Base-by-base conservation (phyloP, 371 early-diverging fungal genomes). In the Mucor plumbeus region DNA sequence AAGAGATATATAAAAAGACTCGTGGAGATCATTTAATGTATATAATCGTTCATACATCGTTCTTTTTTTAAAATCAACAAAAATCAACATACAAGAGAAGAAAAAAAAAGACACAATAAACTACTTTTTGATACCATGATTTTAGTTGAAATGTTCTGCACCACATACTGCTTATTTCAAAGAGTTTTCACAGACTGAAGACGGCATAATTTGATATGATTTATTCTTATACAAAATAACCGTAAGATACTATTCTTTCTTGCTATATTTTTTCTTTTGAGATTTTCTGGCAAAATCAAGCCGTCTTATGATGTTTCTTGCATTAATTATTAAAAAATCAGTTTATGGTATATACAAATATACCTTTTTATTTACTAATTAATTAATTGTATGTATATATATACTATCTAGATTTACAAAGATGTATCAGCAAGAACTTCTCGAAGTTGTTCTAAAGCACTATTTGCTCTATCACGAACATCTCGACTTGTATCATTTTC, bases 381-480 rank as follows among this genome's bases (percentile, higher is more conserved):
- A 5, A 6, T 21, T 53, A 26, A 53, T 31, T 53, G 8, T 21
- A 50, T 21, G 21, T 26, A 14, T 53, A 53, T 47, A 53, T 13
- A 53, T 8, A 11, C 31, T 31, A 15, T 63, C 36, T 47, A n/a
- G 34, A 31, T 55, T 72, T 65, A 71, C 15, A 14, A n/a, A 17
- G 54, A 31, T 9, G 66, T 68, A 43, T 69, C 56, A 15, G 57
- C 48, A 48, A 67, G 47, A 0, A 67, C 62, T 17, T 43, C 57
- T 14, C 34, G 61, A 58, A 92, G 80, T 65, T 93, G 88, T 21
- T 74, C 71, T 57, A 91, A 66, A 11, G 93, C 94, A 11, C 90
- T 91, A 64, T 84, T 85, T 33, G 88, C 93, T 40, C 92, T 79
- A 64, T 93, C 93, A 3, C 90, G 85, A 7, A 93, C 94, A 77